These are phyloP conservation scores for Podospora fimiseda DNA, from an alignment of 495 filamentous ascomycete genomes.

Conservation along the genomic window DNA sequence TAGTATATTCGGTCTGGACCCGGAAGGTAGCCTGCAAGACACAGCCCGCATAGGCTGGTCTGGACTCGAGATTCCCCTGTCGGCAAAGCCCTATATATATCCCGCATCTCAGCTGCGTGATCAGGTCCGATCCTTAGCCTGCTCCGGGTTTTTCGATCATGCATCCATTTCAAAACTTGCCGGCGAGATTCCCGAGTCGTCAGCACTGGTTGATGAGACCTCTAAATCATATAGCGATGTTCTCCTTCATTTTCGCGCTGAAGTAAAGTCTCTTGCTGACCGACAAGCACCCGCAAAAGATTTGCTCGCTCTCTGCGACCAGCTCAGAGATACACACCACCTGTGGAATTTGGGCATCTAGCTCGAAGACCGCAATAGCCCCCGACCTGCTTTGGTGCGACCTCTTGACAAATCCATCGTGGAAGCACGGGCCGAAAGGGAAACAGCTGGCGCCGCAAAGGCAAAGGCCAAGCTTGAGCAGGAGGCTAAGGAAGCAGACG, in stretches of 20 bases:
- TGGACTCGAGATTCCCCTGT: constrained; percentile 50
- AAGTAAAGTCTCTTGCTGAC: constrained; percentile 30
- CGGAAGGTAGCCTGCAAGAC: constrained; percentile 36
- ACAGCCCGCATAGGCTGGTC: constrained; percentile 62
- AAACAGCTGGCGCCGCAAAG: constrained; percentile 34
- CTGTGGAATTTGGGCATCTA: constrained; percentile 64
- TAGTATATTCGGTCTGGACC: constrained; percentile 64
- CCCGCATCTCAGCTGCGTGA: constrained; percentile 54
- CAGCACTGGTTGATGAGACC: constrained; percentile 6
- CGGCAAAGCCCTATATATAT: constrained; percentile 47
- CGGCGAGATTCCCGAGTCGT: constrained; percentile 11
- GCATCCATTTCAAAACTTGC: constrained; percentile 17
- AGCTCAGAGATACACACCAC: constrained; percentile 56
- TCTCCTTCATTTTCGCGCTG: constrained; percentile 17
- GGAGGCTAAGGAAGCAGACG: constrained; percentile 43
- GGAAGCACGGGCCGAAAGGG: constrained; percentile 54
- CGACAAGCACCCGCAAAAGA: constrained; percentile 43
- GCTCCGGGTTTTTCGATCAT: constrained; percentile 22
- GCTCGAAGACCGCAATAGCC: constrained; percentile 58
- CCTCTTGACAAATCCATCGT: constrained; percentile 51
- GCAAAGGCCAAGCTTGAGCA: constrained; percentile 44
- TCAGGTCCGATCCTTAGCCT: constrained; percentile 47
- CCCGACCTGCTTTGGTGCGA: constrained; percentile 56
- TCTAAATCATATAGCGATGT: constrained; percentile 18
- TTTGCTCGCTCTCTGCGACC: constrained; percentile 56